A percentile compares a stretch with the other conserved stretches of the same genome.
phyloP scores from a whole-genome alignment of 768 basidiomycete species.

The Gymnopilus junonius region DNA sequence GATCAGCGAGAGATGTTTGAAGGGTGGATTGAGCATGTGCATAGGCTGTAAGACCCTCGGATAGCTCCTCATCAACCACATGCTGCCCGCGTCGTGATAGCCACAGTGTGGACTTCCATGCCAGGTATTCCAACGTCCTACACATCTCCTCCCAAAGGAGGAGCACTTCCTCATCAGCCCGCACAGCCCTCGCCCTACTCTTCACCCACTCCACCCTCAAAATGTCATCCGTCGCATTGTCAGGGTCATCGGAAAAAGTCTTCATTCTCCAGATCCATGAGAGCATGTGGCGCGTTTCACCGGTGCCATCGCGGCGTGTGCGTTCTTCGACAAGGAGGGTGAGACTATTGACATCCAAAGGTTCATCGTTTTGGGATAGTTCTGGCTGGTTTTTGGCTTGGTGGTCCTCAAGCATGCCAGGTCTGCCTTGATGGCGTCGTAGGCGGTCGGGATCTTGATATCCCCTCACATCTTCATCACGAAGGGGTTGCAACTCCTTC shows the following conservation, averaged over 20 bases:
- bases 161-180: constrained; percentile 18
- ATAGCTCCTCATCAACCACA: not conserved
- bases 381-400: not conserved
- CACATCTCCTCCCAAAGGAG: constrained; percentile 21
- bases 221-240: not conserved
- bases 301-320: constrained; percentile 13
- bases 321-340: not conserved
- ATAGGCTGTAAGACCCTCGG: constrained; percentile 12
- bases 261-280: constrained; percentile 23
- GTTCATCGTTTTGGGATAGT: not conserved
- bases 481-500: not conserved
- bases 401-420: constrained; percentile 23
- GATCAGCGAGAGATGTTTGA: not conserved
- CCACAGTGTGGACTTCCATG: constrained; percentile 16
- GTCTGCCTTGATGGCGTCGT: not conserved
- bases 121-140: constrained; percentile 5
- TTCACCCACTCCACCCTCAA: constrained; percentile 13
- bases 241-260: not conserved
- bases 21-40: constrained; percentile 8
- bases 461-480: constrained; percentile 14
- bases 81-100: not conserved
- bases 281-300: constrained; percentile 16
- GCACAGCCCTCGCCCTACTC: constrained; percentile 14
- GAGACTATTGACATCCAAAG: not conserved
- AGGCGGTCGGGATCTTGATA: constrained; percentile 17